A percentile compares a stretch with the other conserved stretches of the same genome.
Evolutionary conservation across 2,329 filamentous ascomycete species (phyloP).

Genomic region (Aspergillus sergii): DNA sequence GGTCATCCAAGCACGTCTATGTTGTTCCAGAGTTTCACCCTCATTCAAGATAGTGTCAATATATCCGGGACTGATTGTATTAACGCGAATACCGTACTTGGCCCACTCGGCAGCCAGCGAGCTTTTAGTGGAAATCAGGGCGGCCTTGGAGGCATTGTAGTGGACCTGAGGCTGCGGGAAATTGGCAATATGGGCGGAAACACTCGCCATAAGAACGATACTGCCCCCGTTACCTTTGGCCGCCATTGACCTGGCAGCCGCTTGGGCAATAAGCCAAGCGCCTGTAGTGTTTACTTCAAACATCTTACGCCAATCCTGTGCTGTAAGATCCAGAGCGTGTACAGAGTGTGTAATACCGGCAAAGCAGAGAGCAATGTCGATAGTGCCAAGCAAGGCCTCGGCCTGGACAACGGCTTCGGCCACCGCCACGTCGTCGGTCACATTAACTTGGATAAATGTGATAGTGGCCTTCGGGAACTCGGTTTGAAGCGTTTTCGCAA

Average conservation of each 20-base stretch:
- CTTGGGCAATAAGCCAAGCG: neutral
- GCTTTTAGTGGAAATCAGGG: slow-evolving; percentile 63
- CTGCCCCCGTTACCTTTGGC: slow-evolving; percentile 55
- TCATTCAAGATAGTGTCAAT: slow-evolving; percentile 77
- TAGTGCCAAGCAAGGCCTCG: too few species aligned
- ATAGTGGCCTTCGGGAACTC: too few species aligned
- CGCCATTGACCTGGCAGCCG: slow-evolving; percentile 53
- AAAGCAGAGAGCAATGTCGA: too few species aligned
- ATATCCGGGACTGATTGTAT: slow-evolving; percentile 71
- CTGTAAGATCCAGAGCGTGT: too few species aligned
- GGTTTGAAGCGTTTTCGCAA: too few species aligned
- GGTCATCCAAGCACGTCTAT: slow-evolving; percentile 57
- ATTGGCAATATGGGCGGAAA: slow-evolving; percentile 69
- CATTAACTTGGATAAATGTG: too few species aligned
- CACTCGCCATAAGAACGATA: slow-evolving; percentile 68
- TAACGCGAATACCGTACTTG: slow-evolving; percentile 68
- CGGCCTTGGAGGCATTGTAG: slow-evolving; percentile 74
- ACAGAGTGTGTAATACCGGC: too few species aligned
- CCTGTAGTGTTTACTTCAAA: neutral
- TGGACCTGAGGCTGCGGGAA: slow-evolving; percentile 71
- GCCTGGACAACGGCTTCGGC: too few species aligned
- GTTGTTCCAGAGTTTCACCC: slow-evolving; percentile 58
- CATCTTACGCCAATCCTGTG: neutral
- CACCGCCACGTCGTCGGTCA: too few species aligned
- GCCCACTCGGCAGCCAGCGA: slow-evolving; percentile 74